Evolutionary conservation across 306 rosid genomes (phyloP).

Genomic region (Rubus idaeus): DNA sequence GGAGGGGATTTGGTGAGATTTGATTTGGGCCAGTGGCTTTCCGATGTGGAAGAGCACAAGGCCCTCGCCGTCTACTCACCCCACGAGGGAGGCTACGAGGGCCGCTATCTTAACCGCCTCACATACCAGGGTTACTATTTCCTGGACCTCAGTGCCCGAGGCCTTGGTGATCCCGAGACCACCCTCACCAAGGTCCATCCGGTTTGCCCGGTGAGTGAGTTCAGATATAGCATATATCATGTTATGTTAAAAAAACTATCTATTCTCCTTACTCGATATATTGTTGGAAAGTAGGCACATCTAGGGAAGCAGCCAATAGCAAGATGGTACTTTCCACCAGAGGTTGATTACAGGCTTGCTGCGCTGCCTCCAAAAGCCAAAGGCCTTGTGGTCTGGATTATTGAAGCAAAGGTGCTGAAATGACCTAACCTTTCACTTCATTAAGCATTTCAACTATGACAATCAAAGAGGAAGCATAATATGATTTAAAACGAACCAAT

Average conservation of each 20-base stretch:
- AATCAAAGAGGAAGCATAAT: neutral
- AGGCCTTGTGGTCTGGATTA: constrained; percentile 60
- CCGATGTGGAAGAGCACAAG: constrained; percentile 93
- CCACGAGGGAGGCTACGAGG: constrained; percentile 95
- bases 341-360: constrained; percentile 85
- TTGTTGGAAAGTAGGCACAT: constrained; percentile 43
- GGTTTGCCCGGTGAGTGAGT: constrained; percentile 83
- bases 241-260: neutral
- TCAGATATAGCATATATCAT: neutral
- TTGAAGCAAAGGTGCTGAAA: constrained; percentile 55
- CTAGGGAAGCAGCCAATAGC: constrained; percentile 65
- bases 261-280: neutral
- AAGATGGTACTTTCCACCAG: constrained; percentile 97
- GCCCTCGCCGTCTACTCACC: constrained; percentile 90
- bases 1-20: constrained; percentile 77
- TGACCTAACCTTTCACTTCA: neutral
- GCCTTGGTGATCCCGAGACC: constrained; percentile 91
- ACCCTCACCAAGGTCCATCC: constrained; percentile 92
- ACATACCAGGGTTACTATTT: constrained; percentile 81
- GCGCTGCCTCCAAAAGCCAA: constrained; percentile 89
- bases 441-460: too few species aligned
- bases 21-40: constrained; percentile 79
- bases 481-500: neutral
- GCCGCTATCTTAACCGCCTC: constrained; percentile 70
- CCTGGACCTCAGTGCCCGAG: constrained; percentile 80